Evolutionary conservation across 257 asterid species (phyloP), one percentile per base, ranked within the genome.

Genomic region (Ajuga chamaepitys): DNA sequence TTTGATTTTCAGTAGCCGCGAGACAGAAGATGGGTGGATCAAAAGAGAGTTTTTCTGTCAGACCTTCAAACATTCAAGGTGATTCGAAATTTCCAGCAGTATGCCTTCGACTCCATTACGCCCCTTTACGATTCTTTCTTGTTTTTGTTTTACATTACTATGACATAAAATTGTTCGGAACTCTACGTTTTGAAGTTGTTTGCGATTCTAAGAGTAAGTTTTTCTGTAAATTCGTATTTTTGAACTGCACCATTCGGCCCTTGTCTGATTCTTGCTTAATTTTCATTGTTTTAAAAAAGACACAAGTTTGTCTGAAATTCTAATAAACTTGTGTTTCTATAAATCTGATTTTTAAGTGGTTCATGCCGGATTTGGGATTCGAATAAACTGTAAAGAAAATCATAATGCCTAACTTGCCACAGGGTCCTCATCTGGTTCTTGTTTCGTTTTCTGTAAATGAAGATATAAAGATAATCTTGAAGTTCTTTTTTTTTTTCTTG

Each of bases 11-110:
- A 30, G 68, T 24, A 28, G 44, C 61, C 35, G 45, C n/a, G 17
- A 55, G 35, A 24, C 8, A 18, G 54, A 65, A 81, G 71, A 91
- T 88, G 97, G 70, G 12, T 12, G 85, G 91, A 77, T 72, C 87
- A 26, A 73, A 83, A 24, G 96, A 88, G 85, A 91, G 88, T 66
- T 59, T 59, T 12, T 53, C 55, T 4, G 77, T 62, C 21, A 78
- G 83, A 78, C 67, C 78, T 48, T 78, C 88, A 55, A 83, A 75
- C 71, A 26, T 64, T 81, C 93, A 79, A 65, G 87, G 87, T 82
- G 44, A 40, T 64, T 74, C 57, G 12, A 74, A 64, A 42, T 67
- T 58, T 48, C 46, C 58, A 57, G 26, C 44, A 30, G 37, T 1
- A 30, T 0, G 7, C 37, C 37, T n/a, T n/a, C n/a, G n/a, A n/a